Evolutionary conservation across 306 rosid species (phyloP).

Genomic region (Malus domestica): DNA sequence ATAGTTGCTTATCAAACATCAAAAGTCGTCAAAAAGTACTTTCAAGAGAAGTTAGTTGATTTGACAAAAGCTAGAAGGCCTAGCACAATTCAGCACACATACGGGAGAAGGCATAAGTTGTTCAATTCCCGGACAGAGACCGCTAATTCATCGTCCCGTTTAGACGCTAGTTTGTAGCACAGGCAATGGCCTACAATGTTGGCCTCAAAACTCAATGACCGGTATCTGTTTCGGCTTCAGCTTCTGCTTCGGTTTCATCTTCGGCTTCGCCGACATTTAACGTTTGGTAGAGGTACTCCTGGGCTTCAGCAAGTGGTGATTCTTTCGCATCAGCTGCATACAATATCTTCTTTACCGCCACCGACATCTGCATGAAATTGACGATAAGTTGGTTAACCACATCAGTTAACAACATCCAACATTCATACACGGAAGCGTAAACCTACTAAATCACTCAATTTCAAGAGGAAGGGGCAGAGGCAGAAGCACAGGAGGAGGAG

Average conservation of each 20-base stretch:
- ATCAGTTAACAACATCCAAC: neutral
- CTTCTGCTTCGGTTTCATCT: conserved; percentile 22
- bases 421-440: neutral
- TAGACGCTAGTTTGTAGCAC: neutral
- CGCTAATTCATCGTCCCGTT: neutral
- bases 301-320: conserved; percentile 84
- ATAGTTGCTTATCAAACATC: neutral
- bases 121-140: neutral
- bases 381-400: neutral
- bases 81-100: neutral
- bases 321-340: conserved; percentile 87
- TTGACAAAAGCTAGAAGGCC: neutral
- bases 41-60: neutral
- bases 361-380: conserved; percentile 53
- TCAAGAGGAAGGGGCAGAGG: neutral
- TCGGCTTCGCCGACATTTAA: conserved; percentile 22
- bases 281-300: conserved; percentile 49
- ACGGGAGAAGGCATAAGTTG: neutral
- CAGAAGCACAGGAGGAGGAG: neutral
- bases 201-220: conserved; percentile 25
- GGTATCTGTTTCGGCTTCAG: conserved; percentile 6
- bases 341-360: conserved; percentile 78
- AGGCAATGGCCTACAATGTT: conserved; percentile 15
- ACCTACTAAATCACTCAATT: neutral
- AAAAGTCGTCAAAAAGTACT: neutral